These are phyloP conservation scores for Isochrysis galbana DNA, from an alignment of 78 protist species.

Conservation along the genomic window DNA sequence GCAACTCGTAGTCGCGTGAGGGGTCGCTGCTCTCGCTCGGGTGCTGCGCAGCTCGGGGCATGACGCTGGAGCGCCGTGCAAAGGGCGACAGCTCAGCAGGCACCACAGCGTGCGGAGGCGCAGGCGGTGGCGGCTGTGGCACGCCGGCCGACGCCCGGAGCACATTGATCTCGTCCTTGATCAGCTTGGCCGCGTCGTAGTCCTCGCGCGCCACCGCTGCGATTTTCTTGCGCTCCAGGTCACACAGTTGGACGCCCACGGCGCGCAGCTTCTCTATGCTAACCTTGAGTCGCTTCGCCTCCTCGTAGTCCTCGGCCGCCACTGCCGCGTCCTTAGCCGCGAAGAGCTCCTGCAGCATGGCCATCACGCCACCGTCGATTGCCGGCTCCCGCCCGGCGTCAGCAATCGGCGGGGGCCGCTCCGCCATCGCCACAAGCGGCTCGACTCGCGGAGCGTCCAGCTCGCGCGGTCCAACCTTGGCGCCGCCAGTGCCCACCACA, in stretches of 20 bases:
- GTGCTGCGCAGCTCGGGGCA: too few species aligned
- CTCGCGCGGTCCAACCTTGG: not conserved
- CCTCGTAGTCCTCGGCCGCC: constrained; percentile 47
- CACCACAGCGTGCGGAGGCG: too few species aligned
- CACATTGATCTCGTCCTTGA: constrained; percentile 32
- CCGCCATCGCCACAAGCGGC: not conserved
- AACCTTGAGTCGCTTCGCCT: constrained; percentile 35
- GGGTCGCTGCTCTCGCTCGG: too few species aligned
- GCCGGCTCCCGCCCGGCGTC: not conserved
- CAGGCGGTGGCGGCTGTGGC: not conserved
- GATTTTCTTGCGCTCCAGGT: constrained; percentile 38
- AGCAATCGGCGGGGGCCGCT: not conserved
- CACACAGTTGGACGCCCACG: constrained; percentile 26
- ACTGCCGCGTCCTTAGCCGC: constrained; percentile 16
- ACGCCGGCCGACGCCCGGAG: not conserved
- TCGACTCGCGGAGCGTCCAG: too few species aligned
- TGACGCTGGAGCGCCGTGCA: too few species aligned
- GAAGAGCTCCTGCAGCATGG: not conserved
- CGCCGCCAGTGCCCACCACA: not conserved
- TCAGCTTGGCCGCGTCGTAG: constrained; percentile 47
- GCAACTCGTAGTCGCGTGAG: too few species aligned
- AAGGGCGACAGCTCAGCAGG: too few species aligned
- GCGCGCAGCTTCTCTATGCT: not conserved
- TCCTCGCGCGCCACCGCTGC: constrained; percentile 51
- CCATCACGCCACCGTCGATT: not conserved